Conservation (phyloP, 2,329 filamentous ascomycete genomes). For the Fusarium tupiense region DNA sequence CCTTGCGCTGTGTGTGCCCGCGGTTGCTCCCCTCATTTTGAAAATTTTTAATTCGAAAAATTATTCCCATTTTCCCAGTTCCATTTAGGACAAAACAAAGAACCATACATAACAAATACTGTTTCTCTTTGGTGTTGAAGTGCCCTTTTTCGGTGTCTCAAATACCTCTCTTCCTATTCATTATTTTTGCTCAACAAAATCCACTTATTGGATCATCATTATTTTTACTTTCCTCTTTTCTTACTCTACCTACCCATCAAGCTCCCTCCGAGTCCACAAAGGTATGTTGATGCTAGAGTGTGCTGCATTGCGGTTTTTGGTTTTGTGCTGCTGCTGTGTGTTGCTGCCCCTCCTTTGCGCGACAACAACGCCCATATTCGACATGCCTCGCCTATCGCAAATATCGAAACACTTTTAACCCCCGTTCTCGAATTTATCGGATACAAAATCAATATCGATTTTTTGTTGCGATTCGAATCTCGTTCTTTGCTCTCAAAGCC, state of each 20-base stretch:
- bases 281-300: slow-evolving; percentile 24
- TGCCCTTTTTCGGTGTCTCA: slow-evolving; percentile 10
- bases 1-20: slow-evolving; percentile 28
- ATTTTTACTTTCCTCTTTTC: slow-evolving; percentile 7
- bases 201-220: slow-evolving; percentile 24
- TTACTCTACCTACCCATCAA: slow-evolving; percentile 31
- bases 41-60: slow-evolving; percentile 40
- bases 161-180: background rate
- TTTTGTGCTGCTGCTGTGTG: slow-evolving; percentile 12
- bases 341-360: slow-evolving; percentile 37
- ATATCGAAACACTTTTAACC: slow-evolving; percentile 1
- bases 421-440: slow-evolving; percentile 5
- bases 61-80: slow-evolving; percentile 23
- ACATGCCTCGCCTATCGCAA: slow-evolving; percentile 26
- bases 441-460: background rate
- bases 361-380: slow-evolving; percentile 16
- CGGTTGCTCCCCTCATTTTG: slow-evolving; percentile 40
- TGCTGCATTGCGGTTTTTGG: slow-evolving; percentile 29
- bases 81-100: slow-evolving; percentile 25
- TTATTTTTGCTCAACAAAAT: slow-evolving; percentile 11
- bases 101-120: slow-evolving; percentile 21
- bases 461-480: background rate
- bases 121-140: slow-evolving; percentile 19
- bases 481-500: background rate
- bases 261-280: slow-evolving; percentile 32